These are phyloP conservation scores for Tylopilus rubrobrunneus DNA, from an alignment of 768 basidiomycete genomes.

Conservation along the genomic window DNA sequence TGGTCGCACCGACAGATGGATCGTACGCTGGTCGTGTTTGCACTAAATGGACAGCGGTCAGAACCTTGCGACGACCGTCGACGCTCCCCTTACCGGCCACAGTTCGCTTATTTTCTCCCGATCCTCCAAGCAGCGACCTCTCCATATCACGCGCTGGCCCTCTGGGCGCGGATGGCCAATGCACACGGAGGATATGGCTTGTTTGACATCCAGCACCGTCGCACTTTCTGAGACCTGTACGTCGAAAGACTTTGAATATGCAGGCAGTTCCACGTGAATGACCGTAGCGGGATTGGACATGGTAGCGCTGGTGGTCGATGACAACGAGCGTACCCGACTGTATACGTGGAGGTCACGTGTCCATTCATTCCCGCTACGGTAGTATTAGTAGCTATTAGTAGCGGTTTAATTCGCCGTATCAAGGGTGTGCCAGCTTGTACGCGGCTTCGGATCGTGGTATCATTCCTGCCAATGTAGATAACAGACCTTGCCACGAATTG, in stretches of 20 bases:
- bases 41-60: constrained; percentile 35
- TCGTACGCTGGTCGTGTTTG: constrained; percentile 51
- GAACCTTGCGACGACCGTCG: neutral
- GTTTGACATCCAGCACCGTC: constrained; percentile 63
- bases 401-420: too few relatives aligned
- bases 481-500: too few relatives aligned
- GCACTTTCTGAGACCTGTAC: constrained; percentile 45
- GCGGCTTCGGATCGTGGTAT: too few relatives aligned
- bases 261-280: constrained; percentile 72
- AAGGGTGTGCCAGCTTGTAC: too few relatives aligned
- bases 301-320: constrained; percentile 1
- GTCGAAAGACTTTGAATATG: constrained; percentile 64
- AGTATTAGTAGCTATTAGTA: too few relatives aligned
- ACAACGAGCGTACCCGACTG: neutral
- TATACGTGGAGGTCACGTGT: constrained; percentile 34
- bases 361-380: too few relatives aligned
- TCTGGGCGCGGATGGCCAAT: constrained; percentile 60
- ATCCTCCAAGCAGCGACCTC: constrained; percentile 63
- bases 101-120: constrained; percentile 60
- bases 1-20: constrained; percentile 79
- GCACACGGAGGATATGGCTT: constrained; percentile 57
- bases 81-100: constrained; percentile 55
- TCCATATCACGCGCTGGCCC: constrained; percentile 77
- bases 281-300: constrained; percentile 30
- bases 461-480: too few relatives aligned